Percentiles rank a stretch among this genome's conserved stretches.
These are phyloP conservation scores for Leucaena leucocephala DNA, from an alignment of 306 rosid genomes.

Conservation along the genomic window DNA sequence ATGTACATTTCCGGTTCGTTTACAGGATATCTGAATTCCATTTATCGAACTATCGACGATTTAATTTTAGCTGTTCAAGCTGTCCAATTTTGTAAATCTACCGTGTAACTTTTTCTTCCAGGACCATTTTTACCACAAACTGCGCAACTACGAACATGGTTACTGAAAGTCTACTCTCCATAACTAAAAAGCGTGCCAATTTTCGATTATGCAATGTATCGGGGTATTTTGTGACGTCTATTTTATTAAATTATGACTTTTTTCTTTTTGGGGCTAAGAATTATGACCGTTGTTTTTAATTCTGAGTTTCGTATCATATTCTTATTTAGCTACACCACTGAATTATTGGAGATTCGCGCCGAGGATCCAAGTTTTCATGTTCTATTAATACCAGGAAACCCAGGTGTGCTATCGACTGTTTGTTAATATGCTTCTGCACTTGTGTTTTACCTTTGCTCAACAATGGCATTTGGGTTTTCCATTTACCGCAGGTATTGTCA, in stretches of 20 bases:
- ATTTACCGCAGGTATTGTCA: constrained; percentile 56
- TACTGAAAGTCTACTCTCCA: constrained; percentile 38
- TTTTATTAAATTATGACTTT: background rate
- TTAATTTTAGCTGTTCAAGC: background rate
- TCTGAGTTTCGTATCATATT: background rate
- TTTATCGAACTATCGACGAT: background rate
- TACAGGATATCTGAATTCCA: background rate
- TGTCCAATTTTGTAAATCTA: background rate
- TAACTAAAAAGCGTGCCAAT: constrained; percentile 49
- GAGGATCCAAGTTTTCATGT: constrained; percentile 76
- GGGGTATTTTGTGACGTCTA: constrained; percentile 44
- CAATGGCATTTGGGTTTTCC: constrained; percentile 25
- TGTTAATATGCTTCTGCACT: background rate
- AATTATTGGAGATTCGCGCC: constrained; percentile 78
- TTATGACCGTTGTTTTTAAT: background rate
- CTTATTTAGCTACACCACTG: constrained; percentile 60
- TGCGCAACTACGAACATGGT: constrained; percentile 51
- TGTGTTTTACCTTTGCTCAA: constrained; percentile 14
- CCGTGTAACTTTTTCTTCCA: constrained; percentile 7
- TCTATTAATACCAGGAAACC: constrained; percentile 84
- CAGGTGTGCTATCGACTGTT: constrained; percentile 53
- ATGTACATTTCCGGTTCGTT: constrained; percentile 22
- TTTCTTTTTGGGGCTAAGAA: background rate
- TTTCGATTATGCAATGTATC: constrained; percentile 74
- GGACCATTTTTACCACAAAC: constrained; percentile 41